Evolutionary conservation across 139 green algal species (phyloP), one percentile per base, ranked within the genome.

Genomic region (Coelastrella sp.): DNA sequence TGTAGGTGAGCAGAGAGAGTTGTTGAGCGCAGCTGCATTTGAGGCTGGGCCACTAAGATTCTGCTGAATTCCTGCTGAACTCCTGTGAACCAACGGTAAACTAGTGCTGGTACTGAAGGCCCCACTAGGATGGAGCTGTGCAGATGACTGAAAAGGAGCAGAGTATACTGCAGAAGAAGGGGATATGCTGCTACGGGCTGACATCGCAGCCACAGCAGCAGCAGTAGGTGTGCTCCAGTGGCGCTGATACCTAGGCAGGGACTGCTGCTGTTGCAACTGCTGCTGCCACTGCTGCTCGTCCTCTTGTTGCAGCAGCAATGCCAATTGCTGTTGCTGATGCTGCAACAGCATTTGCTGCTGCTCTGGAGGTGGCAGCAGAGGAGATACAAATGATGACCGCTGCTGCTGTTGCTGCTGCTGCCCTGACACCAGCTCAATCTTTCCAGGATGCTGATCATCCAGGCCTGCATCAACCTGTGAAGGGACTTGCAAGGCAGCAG

Each of bases 321-420:
- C 53, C 25, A 82, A 53, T 53, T 82, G 75, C 75, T 82, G 75
- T 35, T 82, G 75, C 75, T 82, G 75, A 7, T 51, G 75, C 53
- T 82, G 51, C 53, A 82, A 30, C 21, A 82, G 53, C 19, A 82
- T 23, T 38, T 82, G 53, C 53, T 82, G 75, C 38, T 63, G 40
- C 75, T 82, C 75, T 23, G 34, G 75, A 17, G 75, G 75, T 2
- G 48, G 75, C 75, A 82, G 75, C 23, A 63, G 75, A 9, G 37
- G 25, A 9, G 75, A 41, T 17, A 71, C n/a, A 40, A 38, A 40
- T 3, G 75, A 19, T n/a, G 13, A 21, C 75, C 66, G 75, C 53
- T 53, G 75, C 40, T 25, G 25, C 60, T 48, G 60, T n/a, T 84
- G 78, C 78, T 76, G 78, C 76, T 72, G 76, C 6, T 72, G 34